Conservation (phyloP, 768 basidiomycete species). For the Tulasnella sp. region DNA sequence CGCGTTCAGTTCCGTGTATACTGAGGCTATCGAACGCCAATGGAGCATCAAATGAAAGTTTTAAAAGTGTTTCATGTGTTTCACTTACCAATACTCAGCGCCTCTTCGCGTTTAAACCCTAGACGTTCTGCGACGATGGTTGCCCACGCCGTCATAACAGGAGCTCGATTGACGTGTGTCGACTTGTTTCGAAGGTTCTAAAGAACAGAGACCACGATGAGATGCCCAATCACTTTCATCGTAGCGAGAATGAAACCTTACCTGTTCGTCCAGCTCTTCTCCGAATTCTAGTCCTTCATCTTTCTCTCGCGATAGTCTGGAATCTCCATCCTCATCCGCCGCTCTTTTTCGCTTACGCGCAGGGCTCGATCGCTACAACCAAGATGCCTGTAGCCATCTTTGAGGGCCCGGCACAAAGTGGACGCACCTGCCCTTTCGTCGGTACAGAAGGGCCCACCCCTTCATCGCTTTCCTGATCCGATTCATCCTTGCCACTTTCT, state of each 20-base stretch:
- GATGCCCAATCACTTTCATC: not conserved
- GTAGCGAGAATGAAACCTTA: conserved; percentile 22
- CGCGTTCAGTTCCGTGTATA: conserved; percentile 89
- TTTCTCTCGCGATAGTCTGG: no score
- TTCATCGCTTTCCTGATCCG: no score
- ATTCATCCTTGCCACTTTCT: not conserved
- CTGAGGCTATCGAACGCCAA: conserved; percentile 47
- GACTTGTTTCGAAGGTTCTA: conserved; percentile 51
- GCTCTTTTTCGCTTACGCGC: conserved; percentile 32
- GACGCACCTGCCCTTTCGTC: no score
- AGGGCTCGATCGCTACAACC: not conserved
- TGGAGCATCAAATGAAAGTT: no score
- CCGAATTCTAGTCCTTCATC: conserved; percentile 53
- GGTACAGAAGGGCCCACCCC: no score
- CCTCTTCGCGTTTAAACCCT: conserved; percentile 80
- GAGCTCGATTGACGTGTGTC: conserved; percentile 77
- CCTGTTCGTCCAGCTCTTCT: conserved; percentile 62
- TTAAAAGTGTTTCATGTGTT: no score
- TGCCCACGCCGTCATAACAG: conserved; percentile 91
- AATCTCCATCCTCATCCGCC: no score
- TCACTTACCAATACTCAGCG: conserved; percentile 77
- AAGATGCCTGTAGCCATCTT: no score
- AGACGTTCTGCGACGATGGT: conserved; percentile 73
- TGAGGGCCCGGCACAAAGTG: no score
- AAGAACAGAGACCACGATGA: not conserved